These are phyloP conservation scores for Pyrrhoderma lamaoense DNA, from an alignment of 1,284 basidiomycete species.

Conservation along the genomic window DNA sequence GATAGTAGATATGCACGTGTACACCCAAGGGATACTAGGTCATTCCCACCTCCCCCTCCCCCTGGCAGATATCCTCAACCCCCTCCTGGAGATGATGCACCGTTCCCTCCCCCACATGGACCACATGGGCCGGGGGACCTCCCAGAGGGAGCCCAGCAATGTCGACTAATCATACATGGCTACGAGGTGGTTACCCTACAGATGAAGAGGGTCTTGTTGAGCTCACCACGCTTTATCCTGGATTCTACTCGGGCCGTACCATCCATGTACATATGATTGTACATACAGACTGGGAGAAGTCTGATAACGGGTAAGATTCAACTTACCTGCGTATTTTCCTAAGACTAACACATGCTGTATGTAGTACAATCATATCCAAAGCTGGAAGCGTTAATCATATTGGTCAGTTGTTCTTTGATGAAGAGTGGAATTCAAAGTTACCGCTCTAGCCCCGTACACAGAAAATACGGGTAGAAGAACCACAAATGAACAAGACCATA, in stretches of 20 bases:
- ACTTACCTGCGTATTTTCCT: conserved; percentile 23
- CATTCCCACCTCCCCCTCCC: too few relatives aligned
- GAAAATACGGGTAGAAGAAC: conserved; percentile 24
- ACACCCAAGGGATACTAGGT: too few relatives aligned
- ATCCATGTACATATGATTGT: conserved; percentile 49
- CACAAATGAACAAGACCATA: conserved; percentile 25
- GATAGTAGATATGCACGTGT: too few relatives aligned
- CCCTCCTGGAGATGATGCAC: too few relatives aligned
- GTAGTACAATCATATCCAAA: conserved; percentile 29
- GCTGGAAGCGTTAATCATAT: conserved; percentile 43
- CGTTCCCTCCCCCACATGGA: conserved; percentile 3
- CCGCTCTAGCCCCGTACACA: conserved; percentile 23
- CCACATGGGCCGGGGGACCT: conserved; percentile 32
- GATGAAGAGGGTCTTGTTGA: conserved; percentile 59
- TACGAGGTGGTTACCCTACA: conserved; percentile 62
- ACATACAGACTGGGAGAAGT: conserved; percentile 31
- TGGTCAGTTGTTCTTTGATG: conserved; percentile 65
- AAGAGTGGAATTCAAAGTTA: conserved; percentile 42
- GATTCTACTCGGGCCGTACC: conserved; percentile 50
- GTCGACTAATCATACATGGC: conserved; percentile 39
- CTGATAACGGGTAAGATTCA: conserved; percentile 31
- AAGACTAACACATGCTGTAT: too few relatives aligned
- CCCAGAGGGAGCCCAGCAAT: conserved; percentile 12
- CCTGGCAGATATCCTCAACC: too few relatives aligned
- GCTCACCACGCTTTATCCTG: conserved; percentile 66